Base-by-base conservation (phyloP, 129 eudicot genomes). In the Chrysanthemum seticuspe region DNA sequence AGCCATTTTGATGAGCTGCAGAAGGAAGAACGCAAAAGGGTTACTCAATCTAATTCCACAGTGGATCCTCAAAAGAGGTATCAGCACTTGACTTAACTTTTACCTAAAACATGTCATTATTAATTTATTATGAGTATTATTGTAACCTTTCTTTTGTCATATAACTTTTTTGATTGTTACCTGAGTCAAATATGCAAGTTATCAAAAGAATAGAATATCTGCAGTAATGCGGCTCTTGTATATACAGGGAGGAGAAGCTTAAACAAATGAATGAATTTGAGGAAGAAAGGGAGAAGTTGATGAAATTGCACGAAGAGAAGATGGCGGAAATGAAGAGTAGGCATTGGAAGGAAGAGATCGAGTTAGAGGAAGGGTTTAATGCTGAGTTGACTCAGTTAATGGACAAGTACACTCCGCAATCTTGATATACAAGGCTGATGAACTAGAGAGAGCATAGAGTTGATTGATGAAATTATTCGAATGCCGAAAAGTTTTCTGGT, bases 361-460 rank as follows among this genome's bases (percentile, higher is more conserved):
- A 72, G 2, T 75, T 87, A 15, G 98, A 93, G 82, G 74, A 82
- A 51, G 86, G 87, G 3, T 81, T 87, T 50, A 82, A 89, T 25
- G 80, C 77, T 6, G 85, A 76, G 27, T 71, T 85, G 51, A 72
- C 68, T 12, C 70, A 6, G 62, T 82, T 93, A 75, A 80, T 89
- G 89, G 86, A 80, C 2, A 83, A 81, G 70, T 87, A 84, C 88
- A 74, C 79, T 13, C 92, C 95, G 4, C 27, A 31, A 29, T 12
- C 77, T 53, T 80, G 62, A 80, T 34, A 47, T 48, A n/a, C 48
- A 60, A 72, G 62, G 34, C 59, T 67, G 80, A 58, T 29, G 65
- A 65, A 53, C 44, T 34, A 31, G 13, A 63, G 64, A 74, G 36
- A 25, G 45, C 13, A 50, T 21, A 64, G 72, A 64, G 71, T 52